A percentile compares a stretch with the other conserved stretches of the same genome.
Evolutionary conservation across 2,329 filamentous ascomycete species (phyloP).

Genomic region (Alternaria incomplexa): DNA sequence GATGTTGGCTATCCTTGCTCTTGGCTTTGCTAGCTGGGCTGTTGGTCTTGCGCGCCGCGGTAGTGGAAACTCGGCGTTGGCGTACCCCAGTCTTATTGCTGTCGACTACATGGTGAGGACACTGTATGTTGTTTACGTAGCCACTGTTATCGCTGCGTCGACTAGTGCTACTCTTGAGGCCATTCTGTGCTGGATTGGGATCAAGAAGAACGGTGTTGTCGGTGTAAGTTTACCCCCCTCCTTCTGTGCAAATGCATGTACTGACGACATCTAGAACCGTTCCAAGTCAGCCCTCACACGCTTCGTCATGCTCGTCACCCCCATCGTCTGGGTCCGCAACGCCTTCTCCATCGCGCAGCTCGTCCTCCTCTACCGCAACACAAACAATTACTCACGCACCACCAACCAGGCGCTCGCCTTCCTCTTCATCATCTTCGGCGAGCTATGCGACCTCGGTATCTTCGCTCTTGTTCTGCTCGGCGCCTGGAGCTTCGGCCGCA

Average conservation of each 20-base stretch:
- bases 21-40: constrained; percentile 23
- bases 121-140: constrained; percentile 16
- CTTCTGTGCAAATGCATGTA: neutral
- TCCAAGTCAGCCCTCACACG: constrained; percentile 14
- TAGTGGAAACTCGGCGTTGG: constrained; percentile 4
- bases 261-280: neutral
- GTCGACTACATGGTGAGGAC: constrained; percentile 9
- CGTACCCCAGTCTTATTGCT: constrained; percentile 6
- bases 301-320: constrained; percentile 19
- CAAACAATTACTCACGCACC: constrained; percentile 19
- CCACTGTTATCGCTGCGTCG: constrained; percentile 12
- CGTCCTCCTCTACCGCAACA: constrained; percentile 19
- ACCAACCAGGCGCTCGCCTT: constrained; percentile 26
- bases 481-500: constrained; percentile 22
- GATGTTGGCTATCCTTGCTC: constrained; percentile 17
- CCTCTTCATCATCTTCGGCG: constrained; percentile 28
- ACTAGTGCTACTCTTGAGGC: constrained; percentile 20
- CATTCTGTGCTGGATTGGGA: constrained; percentile 15
- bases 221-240: constrained; percentile 10
- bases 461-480: constrained; percentile 15
- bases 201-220: constrained; percentile 18
- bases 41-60: constrained; percentile 12
- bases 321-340: constrained; percentile 21
- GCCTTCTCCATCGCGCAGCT: constrained; percentile 23
- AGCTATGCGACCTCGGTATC: constrained; percentile 19